These are phyloP conservation scores for Leptomonas pyrrhocoris DNA, from an alignment of 208 protist genomes.

Conservation along the genomic window DNA sequence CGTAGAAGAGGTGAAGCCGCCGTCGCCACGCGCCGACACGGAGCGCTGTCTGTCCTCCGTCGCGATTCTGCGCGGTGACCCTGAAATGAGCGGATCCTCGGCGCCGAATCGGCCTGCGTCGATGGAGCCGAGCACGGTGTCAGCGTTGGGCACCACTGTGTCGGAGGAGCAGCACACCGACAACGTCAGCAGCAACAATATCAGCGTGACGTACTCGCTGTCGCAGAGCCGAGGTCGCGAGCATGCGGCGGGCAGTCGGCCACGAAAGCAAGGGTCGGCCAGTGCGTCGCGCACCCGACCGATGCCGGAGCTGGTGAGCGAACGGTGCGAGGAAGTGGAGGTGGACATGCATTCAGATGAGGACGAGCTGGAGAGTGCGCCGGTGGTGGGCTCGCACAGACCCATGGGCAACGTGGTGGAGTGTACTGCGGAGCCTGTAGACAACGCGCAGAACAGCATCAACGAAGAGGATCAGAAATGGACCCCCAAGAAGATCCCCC, in stretches of 20 bases:
- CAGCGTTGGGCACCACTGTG: not conserved
- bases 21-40: constrained; percentile 13
- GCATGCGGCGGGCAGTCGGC: constrained; percentile 9
- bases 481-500: constrained; percentile 46
- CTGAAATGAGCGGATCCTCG: constrained; percentile 33
- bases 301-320: constrained; percentile 5
- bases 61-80: constrained; percentile 19
- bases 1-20: constrained; percentile 21
- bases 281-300: not conserved
- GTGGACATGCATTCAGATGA: not conserved
- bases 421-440: not conserved
- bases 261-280: not conserved
- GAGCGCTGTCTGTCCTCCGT: constrained; percentile 29
- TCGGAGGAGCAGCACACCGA: not conserved
- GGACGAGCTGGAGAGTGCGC: not conserved
- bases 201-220: constrained; percentile 7
- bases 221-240: constrained; percentile 7
- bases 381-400: not conserved
- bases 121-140: constrained; percentile 27
- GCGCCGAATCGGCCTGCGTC: constrained; percentile 34
- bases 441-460: not conserved
- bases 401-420: constrained; percentile 13
- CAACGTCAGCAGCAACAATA: not conserved
- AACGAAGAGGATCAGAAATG: constrained; percentile 2
- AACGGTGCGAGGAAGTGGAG: not conserved